Evolutionary conservation across 2,329 filamentous ascomycete species (phyloP), one percentile per base, ranked within the genome.

Genomic region (Coniochaeta prunicola): DNA sequence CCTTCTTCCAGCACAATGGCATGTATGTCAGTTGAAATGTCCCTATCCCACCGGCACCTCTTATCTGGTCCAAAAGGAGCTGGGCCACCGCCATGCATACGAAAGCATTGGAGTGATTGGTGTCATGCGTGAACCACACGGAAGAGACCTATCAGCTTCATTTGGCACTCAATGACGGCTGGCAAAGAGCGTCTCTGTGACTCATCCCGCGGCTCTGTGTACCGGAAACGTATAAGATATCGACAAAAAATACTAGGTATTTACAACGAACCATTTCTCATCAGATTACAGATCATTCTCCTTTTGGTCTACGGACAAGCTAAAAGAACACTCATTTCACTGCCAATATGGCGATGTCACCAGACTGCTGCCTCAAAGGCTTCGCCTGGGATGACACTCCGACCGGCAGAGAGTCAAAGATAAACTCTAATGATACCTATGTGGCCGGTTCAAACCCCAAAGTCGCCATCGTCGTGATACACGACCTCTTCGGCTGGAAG

Each of bases 401-500:
- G 19, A 56, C 33, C 15, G 60, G 60, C 34, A 21, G 19, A 0
- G 56, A 59, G 24, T 19, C 30, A 2, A 48, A 50, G 33, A 62
- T 80, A 31, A 75, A 77, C 61, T 69, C 70, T 17, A 68, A 77
- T 33, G 63, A 72, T 42, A 70, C 73, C 19, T 81, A 81, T 61
- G 67, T 80, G 38, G 70, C 75, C 3, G 71, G 73, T 34, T 64
- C 64, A 13, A 66, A 70, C 42, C 62, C 70, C 8, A 71, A 73
- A n/a, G 74, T 70, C 5, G 76, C 78, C 57, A 67, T 82, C 24
- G 71, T 82, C 45, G 68, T 80, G 54, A 70, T 82, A 40, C 74
- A 79, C n/a, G 79, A 82, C 65, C 70, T 76, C 1, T 79, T 81
- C 61, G 79, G 79, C 45, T 81, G 78, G 76, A 70, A 71, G 1